Conservation (phyloP, 2,329 filamentous ascomycete species). For the Ophiostoma fasciatum region DNA sequence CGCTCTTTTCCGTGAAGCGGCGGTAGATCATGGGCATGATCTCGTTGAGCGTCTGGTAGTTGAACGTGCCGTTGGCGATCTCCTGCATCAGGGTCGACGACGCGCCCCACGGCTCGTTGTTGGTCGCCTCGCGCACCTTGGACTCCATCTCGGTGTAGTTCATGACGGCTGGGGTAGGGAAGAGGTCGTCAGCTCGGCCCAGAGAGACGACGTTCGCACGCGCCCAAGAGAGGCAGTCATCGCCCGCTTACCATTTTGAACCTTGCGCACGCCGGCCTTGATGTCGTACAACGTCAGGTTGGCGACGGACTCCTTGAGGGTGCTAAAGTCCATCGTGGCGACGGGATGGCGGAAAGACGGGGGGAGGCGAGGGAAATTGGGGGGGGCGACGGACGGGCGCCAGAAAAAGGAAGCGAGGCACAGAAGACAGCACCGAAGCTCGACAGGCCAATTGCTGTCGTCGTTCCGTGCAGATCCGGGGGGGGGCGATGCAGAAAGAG, state of each 20-base stretch:
- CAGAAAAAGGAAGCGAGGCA: too few relatives aligned
- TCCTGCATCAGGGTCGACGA: conserved; percentile 85
- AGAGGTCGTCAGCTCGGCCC: conserved; percentile 2
- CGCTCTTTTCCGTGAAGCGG: conserved; percentile 93
- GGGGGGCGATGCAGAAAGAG: too few relatives aligned
- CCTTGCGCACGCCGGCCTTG: conserved; percentile 88
- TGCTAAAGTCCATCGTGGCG: conserved; percentile 69
- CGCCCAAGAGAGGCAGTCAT: conserved; percentile 2
- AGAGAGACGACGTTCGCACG: too few relatives aligned
- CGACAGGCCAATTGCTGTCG: too few relatives aligned
- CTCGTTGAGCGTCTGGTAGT: conserved; percentile 94
- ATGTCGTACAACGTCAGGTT: conserved; percentile 90
- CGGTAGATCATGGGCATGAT: conserved; percentile 99
- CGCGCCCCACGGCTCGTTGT: conserved; percentile 95
- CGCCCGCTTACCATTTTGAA: conserved; percentile 69
- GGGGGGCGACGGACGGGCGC: too few relatives aligned
- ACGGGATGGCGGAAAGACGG: too few relatives aligned
- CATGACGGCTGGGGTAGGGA: conserved; percentile 89
- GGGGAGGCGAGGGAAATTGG: too few relatives aligned
- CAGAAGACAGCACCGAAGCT: background rate
- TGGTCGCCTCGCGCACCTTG: conserved; percentile 91
- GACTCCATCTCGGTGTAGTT: conserved; percentile 64
- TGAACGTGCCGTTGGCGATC: conserved; percentile 94
- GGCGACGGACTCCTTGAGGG: conserved; percentile 70
- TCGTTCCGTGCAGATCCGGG: too few relatives aligned